These are phyloP conservation scores for Acanthamoeba comandoni DNA, from an alignment of 208 protist species.

Conservation along the genomic window DNA sequence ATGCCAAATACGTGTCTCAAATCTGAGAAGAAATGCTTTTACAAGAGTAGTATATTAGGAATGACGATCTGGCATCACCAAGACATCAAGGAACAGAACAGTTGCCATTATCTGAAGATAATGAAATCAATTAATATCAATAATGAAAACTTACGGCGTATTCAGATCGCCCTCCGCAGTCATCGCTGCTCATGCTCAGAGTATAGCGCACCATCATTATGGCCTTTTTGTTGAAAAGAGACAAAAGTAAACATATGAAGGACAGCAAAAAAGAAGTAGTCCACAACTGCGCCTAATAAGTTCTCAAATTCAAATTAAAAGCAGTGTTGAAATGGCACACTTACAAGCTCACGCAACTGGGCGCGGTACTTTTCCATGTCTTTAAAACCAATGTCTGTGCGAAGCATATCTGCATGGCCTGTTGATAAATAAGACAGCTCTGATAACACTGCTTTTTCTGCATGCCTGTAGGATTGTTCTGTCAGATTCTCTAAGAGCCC, in stretches of 20 bases:
- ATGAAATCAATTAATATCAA: too few species aligned
- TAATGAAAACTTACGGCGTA: constrained; percentile 36
- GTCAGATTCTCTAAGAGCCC: background rate
- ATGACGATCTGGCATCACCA: too few species aligned
- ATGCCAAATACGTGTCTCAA: constrained; percentile 47
- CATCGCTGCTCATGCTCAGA: constrained; percentile 68
- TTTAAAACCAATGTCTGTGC: constrained; percentile 31
- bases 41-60: too few species aligned
- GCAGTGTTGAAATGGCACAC: too few species aligned
- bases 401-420: constrained; percentile 61
- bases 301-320: too few species aligned
- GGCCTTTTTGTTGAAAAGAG: constrained; percentile 17
- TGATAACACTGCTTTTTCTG: constrained; percentile 52
- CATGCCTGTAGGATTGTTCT: constrained; percentile 3
- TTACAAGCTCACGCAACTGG: constrained; percentile 39
- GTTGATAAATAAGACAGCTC: constrained; percentile 49
- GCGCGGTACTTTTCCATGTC: constrained; percentile 55
- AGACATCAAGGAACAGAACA: too few species aligned
- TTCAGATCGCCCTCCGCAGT: constrained; percentile 58
- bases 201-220: constrained; percentile 67
- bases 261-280: background rate
- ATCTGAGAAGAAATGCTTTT: constrained; percentile 55
- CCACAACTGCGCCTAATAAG: too few species aligned
- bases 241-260: background rate
- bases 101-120: background rate